Evolutionary conservation across 352 stramenopile species (phyloP), one percentile per base, ranked within the genome.

Genomic region (Chloridella minuta): DNA sequence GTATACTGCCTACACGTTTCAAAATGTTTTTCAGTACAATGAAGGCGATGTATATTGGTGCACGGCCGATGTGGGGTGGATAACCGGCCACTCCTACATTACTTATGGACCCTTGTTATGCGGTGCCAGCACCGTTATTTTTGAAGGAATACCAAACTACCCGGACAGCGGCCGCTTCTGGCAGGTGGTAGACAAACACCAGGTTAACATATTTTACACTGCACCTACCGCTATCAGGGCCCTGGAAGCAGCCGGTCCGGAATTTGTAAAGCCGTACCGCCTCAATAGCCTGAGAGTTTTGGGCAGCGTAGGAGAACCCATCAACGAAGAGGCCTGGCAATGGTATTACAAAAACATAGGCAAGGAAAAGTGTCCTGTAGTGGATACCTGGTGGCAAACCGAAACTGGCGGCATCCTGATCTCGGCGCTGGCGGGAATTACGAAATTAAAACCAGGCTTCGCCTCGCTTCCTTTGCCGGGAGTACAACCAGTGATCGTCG

Each of bases 311-410:
- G 96, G 96, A 25, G 96, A 99, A 90, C 96, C 95, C 0, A 98
- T 98, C 90, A 98, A 99, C 90, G 95, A 95, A 0, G 95, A 97
- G 89, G 92, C 96, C 25, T 98, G 93, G 94, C 90, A 91, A 23
- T 97, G 95, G 95, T 98, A 98, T 89, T 97, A 95, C 87, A 90
- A 95, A 87, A 90, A 94, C 25, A 91, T 97, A 28, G 91, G 92
- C 21, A 90, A 92, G 40, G 27, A 25, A 16, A 28, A 52, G 16
- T 89, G 87, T 85, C 92, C 93, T 87, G 91, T 98, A 24, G 92
- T 95, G 16, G 94, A 97, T 89, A 98, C 95, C 24, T 98, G 97
- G 89, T 98, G 94, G 94, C 94, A 98, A 90, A 98, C 95, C 0
- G 95, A 98, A 90, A 97, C 93, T 22, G 93, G 92, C 80, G 94